Base-by-base conservation (phyloP, 345 rosid genomes). In the Rhodamnia rubescens region DNA sequence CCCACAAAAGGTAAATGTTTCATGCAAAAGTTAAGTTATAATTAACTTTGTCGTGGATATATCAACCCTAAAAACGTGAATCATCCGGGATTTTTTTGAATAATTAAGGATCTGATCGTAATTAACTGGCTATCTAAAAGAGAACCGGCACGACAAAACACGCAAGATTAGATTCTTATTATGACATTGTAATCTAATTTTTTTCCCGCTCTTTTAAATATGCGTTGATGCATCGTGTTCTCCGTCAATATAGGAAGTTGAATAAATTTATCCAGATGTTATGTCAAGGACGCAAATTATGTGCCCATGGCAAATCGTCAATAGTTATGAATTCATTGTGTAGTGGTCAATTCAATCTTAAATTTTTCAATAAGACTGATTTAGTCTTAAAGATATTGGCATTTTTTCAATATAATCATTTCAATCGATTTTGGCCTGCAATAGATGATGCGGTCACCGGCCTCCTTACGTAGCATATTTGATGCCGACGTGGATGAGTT, bases 401-500 rank as follows among this genome's bases (percentile, higher is more conserved):
- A 36, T 2, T 2, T 36, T 36, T 36, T 36, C 40, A 36, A 36
- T 3, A 36, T 36, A 36, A 36, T 36, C 40, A 36, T 36, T 36
- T 3, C 40, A 36, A 36, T 36, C 52, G 27, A 14, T 61, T 59
- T n/a, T 27, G 8, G 11, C 40, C 0, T 1, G 0, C 15, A 29
- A 27, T 29, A 4, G 14, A 2, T 61, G 1, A 15, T 8, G 1
- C 5, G 6, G 22, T 0, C 3, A 36, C 0, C 11, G 4, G 0
- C 1, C 0, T 0, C 1, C 21, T 0, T 29, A 14, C 11, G 0
- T 36, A 3, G 40, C 40, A 36, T 36, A 36, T 36, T 36, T 8
- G 1, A 7, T 16, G 2, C 10, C 7, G 1, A 7, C 1, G 0
- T 64, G 1, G 2, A 27, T 0, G 4, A 0, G 1, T 13, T 14